Evolutionary conservation across 2,329 filamentous ascomycete species (phyloP).

Genomic region (Aspergillus brasiliensis): DNA sequence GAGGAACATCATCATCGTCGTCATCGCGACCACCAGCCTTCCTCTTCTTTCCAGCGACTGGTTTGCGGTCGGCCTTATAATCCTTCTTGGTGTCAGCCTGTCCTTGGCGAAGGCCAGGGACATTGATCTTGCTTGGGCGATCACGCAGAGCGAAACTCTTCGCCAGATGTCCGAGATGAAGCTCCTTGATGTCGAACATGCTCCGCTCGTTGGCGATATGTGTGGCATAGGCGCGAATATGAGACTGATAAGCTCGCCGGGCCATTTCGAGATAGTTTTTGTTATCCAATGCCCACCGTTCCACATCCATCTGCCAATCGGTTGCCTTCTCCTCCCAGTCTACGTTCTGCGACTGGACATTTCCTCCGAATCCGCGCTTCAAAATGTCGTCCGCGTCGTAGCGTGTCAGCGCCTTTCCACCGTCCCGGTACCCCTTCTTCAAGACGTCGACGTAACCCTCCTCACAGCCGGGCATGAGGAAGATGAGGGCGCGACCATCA

Average conservation of each 20-base stretch:
- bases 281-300: constrained; percentile 66
- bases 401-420: constrained; percentile 64
- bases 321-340: constrained; percentile 69
- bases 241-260: constrained; percentile 83
- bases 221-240: constrained; percentile 92
- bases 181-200: constrained; percentile 87
- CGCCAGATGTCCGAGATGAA: constrained; percentile 90
- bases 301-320: constrained; percentile 66
- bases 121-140: constrained; percentile 75
- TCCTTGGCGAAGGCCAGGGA: constrained; percentile 52
- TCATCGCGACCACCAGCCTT: constrained; percentile 31
- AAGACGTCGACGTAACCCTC: constrained; percentile 85
- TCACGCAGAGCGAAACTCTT: constrained; percentile 93
- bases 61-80: constrained; percentile 47
- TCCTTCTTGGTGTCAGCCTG: constrained; percentile 50
- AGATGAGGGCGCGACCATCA: constrained; percentile 82
- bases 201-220: constrained; percentile 81
- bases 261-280: constrained; percentile 75
- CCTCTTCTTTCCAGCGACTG: constrained; percentile 38
- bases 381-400: constrained; percentile 67
- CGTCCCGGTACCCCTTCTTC: constrained; percentile 68
- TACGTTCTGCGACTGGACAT: constrained; percentile 42
- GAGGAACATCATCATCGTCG: constrained; percentile 30
- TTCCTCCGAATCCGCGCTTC: constrained; percentile 63
- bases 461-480: constrained; percentile 86